These are phyloP conservation scores for Endoconidiophora polonica DNA, from an alignment of 2,329 filamentous ascomycete species.

Conservation along the genomic window DNA sequence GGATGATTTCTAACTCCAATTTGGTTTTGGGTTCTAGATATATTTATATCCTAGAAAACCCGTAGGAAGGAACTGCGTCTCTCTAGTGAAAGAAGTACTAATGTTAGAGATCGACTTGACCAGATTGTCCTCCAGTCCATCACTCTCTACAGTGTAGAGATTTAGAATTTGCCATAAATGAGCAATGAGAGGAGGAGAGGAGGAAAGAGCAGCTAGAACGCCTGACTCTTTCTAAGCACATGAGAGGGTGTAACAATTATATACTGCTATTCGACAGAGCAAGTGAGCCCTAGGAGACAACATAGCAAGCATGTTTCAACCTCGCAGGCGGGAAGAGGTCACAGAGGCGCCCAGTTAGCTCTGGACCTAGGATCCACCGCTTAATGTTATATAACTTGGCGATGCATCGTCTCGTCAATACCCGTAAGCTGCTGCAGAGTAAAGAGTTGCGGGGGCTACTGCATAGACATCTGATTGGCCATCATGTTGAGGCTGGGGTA, in stretches of 20 bases:
- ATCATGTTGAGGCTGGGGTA: conserved; percentile 10
- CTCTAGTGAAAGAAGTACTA: no score
- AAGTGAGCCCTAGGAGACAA: no score
- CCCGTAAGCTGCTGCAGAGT: conserved; percentile 6
- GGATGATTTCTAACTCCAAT: no score
- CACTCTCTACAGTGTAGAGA: not conserved
- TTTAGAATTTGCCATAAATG: not conserved
- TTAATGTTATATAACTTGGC: conserved; percentile 10
- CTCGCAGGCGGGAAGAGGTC: not conserved
- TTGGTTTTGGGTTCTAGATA: no score
- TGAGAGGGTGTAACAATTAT: no score
- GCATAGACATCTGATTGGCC: conserved; percentile 7
- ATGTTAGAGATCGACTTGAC: no score
- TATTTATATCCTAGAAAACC: no score
- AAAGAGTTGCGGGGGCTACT: conserved; percentile 2
- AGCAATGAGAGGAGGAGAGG: conserved; percentile 1
- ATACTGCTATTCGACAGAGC: no score
- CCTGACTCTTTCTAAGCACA: not conserved
- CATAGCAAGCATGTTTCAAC: no score
- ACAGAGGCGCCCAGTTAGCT: not conserved
- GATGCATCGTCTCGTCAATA: conserved; percentile 10
- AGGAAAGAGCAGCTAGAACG: not conserved
- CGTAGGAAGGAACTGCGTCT: no score
- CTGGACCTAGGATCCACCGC: conserved; percentile 4
- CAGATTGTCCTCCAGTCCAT: no score